Base-by-base conservation (phyloP, 495 filamentous ascomycete species). In the Chaetomium tenue region DNA sequence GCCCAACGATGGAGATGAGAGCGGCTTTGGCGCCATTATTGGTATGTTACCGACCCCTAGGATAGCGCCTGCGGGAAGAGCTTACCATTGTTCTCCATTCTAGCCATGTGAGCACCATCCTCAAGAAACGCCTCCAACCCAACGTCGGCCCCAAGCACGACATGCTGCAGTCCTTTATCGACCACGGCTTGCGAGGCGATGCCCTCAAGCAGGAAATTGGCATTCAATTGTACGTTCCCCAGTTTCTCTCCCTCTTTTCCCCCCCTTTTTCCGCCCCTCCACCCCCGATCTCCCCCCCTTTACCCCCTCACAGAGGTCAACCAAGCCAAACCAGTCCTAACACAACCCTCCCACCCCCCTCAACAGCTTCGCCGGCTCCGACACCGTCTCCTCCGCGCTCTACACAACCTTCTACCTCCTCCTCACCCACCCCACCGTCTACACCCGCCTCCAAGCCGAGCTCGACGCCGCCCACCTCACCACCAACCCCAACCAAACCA, bases 311-410 rank as follows among this genome's bases (percentile, higher is more conserved):
- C 28, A 6, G 6, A 30, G 6, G 11, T 12, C 5, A 9, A 37
- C 7, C 30, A 37, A 37, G 33, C 3, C 5, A 37, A 7, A 7
- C 3, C 3, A 12, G 1, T 6, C 6, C 33, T 37, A 78, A 40
- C 3, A 9, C 71, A 37, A 26, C 51, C 81, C 7, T 74, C 82
- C 11, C 75, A 5, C 22, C 74, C 39, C 3, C 8, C 74, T 33
- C 13, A n/a, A 18, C n/a, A 78, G 82, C 52, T 76, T 88, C 12
- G 87, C 86, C 3, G 86, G 86, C n/a, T 82, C 86, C 9, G 88
- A 91, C 64, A 88, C 87, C 13, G 86, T 83, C 0, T 82, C 84
- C 0, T 84, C 82, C 1, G 76, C 82, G 11, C 80, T 90, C 68
- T 79, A 79, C 53, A 80, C 78, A 2, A 76, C 85, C 47, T 72